A percentile compares a stretch with the other conserved stretches of the same genome.
Evolutionary conservation across 2,329 filamentous ascomycete genomes (phyloP).

Genomic region (Cladobotryum mycophilum): DNA sequence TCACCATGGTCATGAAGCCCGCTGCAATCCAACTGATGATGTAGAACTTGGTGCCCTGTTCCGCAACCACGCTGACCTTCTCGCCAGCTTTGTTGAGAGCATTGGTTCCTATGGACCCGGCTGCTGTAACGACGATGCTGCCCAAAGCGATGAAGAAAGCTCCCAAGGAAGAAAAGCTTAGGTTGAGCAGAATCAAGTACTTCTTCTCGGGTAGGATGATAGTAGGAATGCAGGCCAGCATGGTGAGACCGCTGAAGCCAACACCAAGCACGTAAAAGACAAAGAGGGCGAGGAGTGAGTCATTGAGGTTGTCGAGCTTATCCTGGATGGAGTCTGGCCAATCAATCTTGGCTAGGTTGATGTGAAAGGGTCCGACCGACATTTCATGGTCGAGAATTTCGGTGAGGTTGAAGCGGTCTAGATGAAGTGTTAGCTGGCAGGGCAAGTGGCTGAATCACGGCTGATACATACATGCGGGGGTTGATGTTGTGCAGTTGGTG

Average conservation of each 20-base stretch:
- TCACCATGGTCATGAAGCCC: constrained; percentile 34
- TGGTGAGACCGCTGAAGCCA: constrained; percentile 36
- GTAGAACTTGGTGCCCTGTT: constrained; percentile 38
- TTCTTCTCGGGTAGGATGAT: constrained; percentile 26
- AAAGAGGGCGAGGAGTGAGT: constrained; percentile 41
- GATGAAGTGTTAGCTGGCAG: background rate
- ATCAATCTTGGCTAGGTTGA: constrained; percentile 41
- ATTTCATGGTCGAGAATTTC: constrained; percentile 41
- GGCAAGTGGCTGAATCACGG: background rate
- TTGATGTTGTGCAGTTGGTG: constrained; percentile 38
- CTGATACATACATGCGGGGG: constrained; percentile 31
- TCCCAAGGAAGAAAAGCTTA: constrained; percentile 30
- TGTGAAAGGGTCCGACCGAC: constrained; percentile 35
- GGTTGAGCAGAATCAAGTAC: constrained; percentile 29
- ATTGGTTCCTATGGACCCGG: constrained; percentile 33
- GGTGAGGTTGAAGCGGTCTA: constrained; percentile 41
- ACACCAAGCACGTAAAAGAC: constrained; percentile 42
- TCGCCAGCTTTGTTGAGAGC: constrained; percentile 38
- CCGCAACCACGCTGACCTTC: constrained; percentile 39
- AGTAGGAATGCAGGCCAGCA: constrained; percentile 33
- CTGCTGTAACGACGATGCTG: constrained; percentile 38
- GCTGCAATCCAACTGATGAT: constrained; percentile 42
- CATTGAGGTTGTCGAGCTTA: constrained; percentile 44
- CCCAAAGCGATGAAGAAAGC: constrained; percentile 33
- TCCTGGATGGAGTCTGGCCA: constrained; percentile 39